Base-by-base conservation (phyloP, 2,329 filamentous ascomycete species). In the Pyrenophora teres region DNA sequence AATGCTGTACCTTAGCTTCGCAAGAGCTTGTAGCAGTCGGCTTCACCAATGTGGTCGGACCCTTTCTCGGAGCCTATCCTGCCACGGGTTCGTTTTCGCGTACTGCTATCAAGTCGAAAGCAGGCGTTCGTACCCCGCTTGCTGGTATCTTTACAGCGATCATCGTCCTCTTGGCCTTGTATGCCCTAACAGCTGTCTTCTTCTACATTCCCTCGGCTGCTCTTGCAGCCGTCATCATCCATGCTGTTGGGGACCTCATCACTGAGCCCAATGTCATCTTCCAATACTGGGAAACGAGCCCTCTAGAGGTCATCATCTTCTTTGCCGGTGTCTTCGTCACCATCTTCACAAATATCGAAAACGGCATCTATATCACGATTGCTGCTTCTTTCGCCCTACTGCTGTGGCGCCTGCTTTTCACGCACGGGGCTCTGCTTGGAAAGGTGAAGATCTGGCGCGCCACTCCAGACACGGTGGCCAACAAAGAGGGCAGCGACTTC, bases 11-110 rank as follows among this genome's bases (percentile, higher is more conserved):
- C 32, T 12, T 21, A 52, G 49, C 94, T 0, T 97, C 93, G 0
- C 93, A 99, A 72, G 93, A 99, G 72, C 83, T 99, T 76, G 90
- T 99, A 40, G 93, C 91, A 18, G 96, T 97, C 60, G 93, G 93
- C 56, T 61, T 97, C 21, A 88, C 87, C 31, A 97, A 97, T 70
- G 80, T 97, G 32, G 80, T 97, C 6, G 92, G 90, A 0, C 92
- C 94, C 2, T 96, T 97, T 77, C 56, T 97, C 2, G 94, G 93
- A 43, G 94, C 83, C 2, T 99, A 96, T 68, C 90, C 93, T 12
- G 89, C 91, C 0, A 99, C 93, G 2, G 94, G 94, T 1, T 97
- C 94, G 2, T 97, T 97, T 80, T 96, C 90, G 31, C 87, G 94
- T 55, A 97, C 94, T 23, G 93, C 94, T 46, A 97, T 97, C 77